These are phyloP conservation scores for Berberis vulgaris DNA, from an alignment of 164 flowering plant species.

Conservation along the genomic window DNA sequence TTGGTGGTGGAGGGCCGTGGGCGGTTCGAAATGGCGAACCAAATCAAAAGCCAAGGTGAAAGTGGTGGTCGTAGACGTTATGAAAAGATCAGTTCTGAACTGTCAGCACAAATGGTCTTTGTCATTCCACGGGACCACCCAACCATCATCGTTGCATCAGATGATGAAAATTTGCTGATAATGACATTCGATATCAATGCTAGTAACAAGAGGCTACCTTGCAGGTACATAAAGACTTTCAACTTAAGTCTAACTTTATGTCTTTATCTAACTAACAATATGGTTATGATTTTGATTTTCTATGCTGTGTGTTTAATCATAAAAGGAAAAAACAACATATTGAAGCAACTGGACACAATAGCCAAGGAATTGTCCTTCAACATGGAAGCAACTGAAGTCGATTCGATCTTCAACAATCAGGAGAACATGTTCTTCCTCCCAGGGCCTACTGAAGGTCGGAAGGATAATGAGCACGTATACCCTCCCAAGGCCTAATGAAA, in stretches of 20 bases:
- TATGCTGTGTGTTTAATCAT: neutral
- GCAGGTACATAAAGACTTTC: conserved; percentile 4
- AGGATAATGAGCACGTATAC: too few relatives aligned
- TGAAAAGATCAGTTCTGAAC: neutral
- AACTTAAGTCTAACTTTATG: too few relatives aligned
- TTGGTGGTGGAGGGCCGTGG: neutral
- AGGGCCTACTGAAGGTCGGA: neutral
- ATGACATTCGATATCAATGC: neutral
- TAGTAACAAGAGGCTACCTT: neutral
- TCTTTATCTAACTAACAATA: neutral
- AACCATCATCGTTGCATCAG: neutral
- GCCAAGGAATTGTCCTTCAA: conserved; percentile 3
- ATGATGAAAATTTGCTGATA: neutral
- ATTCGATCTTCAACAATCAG: conserved; percentile 1
- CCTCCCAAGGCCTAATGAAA: too few relatives aligned
- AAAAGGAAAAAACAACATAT: neutral
- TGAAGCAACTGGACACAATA: neutral
- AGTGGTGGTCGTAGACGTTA: neutral
- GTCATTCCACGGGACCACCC: conserved; percentile 1
- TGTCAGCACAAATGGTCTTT: neutral
- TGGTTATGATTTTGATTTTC: too few relatives aligned
- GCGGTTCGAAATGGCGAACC: neutral
- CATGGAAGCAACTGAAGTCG: neutral
- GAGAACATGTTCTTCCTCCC: neutral
- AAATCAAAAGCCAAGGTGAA: neutral